Conservation (phyloP, 2,329 filamentous ascomycete genomes). For the Fusarium dimerum region DNA sequence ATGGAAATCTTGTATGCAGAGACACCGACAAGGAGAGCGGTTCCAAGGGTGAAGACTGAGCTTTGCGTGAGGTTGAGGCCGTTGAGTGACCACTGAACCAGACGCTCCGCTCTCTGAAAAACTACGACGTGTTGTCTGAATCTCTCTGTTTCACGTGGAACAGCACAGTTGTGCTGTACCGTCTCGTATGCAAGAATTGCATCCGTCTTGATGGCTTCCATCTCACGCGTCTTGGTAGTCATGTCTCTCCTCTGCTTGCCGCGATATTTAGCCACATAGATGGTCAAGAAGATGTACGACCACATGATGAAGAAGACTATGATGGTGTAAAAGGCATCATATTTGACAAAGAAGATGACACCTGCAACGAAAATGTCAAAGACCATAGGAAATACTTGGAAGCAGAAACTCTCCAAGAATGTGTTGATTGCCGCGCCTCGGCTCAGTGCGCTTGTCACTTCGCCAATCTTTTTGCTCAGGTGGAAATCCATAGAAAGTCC, state of each 20-base stretch:
- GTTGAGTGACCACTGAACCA: constrained; percentile 31
- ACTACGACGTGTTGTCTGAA: constrained; percentile 54
- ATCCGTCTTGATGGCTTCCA: constrained; percentile 52
- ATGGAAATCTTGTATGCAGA: constrained; percentile 63
- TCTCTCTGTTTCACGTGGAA: constrained; percentile 57
- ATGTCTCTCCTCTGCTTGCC: constrained; percentile 46
- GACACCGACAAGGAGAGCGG: constrained; percentile 61
- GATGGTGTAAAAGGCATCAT: constrained; percentile 50
- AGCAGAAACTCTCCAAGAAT: constrained; percentile 50
- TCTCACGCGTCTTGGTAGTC: constrained; percentile 45
- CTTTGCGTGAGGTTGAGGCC: constrained; percentile 63
- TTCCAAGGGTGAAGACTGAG: constrained; percentile 62
- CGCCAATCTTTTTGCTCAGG: constrained; percentile 51
- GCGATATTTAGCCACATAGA: constrained; percentile 51
- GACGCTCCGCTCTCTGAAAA: constrained; percentile 46
- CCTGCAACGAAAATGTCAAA: constrained; percentile 51
- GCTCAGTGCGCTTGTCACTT: constrained; percentile 51
- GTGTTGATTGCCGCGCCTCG: constrained; percentile 50
- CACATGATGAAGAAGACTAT: constrained; percentile 51
- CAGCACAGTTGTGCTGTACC: constrained; percentile 66
- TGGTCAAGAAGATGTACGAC: constrained; percentile 51
- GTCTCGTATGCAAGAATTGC: constrained; percentile 54
- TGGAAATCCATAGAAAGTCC: constrained; percentile 52
- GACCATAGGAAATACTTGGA: constrained; percentile 52
- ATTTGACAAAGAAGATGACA: constrained; percentile 46